Evolutionary conservation across 2,329 filamentous ascomycete species (phyloP).

Genomic region (Periconia digitata): DNA sequence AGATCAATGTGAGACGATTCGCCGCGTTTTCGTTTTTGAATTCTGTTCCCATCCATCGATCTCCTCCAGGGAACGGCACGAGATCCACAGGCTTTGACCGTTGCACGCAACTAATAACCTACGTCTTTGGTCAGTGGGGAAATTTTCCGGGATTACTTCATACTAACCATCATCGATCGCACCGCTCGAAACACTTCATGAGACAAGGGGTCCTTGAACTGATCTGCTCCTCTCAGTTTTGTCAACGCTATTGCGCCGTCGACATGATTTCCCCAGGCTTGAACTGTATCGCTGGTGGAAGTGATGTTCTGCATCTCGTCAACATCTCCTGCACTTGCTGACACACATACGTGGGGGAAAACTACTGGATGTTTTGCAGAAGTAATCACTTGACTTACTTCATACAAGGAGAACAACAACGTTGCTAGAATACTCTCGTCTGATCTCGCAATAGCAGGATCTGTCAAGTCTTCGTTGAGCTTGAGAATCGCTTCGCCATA

Average conservation of each 20-base stretch:
- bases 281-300: conserved; percentile 40
- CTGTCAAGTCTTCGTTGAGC: conserved; percentile 39
- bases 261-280: conserved; percentile 44
- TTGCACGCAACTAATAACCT: conserved; percentile 46
- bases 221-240: conserved; percentile 42
- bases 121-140: neutral
- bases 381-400: conserved; percentile 35
- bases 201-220: conserved; percentile 41
- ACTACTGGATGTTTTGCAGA: conserved; percentile 19
- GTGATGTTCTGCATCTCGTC: conserved; percentile 37
- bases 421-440: conserved; percentile 44
- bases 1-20: conserved; percentile 43
- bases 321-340: conserved; percentile 8
- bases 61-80: conserved; percentile 34
- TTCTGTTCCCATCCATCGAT: conserved; percentile 38
- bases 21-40: conserved; percentile 42
- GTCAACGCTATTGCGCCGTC: conserved; percentile 45
- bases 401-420: conserved; percentile 45
- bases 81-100: conserved; percentile 40
- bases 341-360: conserved; percentile 9
- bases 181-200: conserved; percentile 45
- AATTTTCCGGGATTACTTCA: neutral
- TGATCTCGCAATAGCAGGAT: conserved; percentile 37
- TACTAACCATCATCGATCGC: conserved; percentile 44
- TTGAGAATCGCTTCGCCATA: conserved; percentile 44